Evolutionary conservation across 208 protist species (phyloP).

Genomic region (Trypanosoma platydactyli): DNA sequence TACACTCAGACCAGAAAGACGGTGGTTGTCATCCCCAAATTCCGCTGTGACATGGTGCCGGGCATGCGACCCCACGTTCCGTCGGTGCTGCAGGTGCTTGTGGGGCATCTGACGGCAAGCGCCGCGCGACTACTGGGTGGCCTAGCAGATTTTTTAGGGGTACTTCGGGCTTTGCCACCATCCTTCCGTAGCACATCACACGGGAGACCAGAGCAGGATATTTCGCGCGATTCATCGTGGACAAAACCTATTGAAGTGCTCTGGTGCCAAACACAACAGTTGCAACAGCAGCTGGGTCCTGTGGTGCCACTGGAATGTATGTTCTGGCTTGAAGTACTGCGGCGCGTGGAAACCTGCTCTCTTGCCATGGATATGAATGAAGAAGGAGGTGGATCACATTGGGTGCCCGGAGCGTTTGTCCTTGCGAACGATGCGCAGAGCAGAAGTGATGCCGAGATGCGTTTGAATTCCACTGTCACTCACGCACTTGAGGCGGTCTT

Average conservation of each 20-base stretch:
- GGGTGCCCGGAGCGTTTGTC: constrained; percentile 16
- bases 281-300: constrained; percentile 12
- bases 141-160: constrained; percentile 17
- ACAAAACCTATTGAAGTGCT: constrained; percentile 7
- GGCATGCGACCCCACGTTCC: constrained; percentile 2
- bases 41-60: constrained; percentile 1
- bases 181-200: neutral
- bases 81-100: constrained; percentile 3
- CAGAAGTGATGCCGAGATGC: neutral
- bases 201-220: neutral
- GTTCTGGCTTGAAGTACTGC: constrained; percentile 20
- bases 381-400: neutral
- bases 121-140: constrained; percentile 8
- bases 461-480: neutral
- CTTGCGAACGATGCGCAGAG: constrained; percentile 7
- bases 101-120: constrained; percentile 5
- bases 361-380: neutral
- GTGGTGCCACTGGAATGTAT: constrained; percentile 16
- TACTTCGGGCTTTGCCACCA: constrained; percentile 15
- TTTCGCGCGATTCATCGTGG: neutral
- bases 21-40: neutral
- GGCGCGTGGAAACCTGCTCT: neutral
- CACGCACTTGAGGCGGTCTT: neutral
- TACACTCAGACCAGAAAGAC: neutral
- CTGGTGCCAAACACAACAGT: neutral